phyloP scores from a whole-genome alignment of 1,284 basidiomycete species.

The Wallemia mellicola region DNA sequence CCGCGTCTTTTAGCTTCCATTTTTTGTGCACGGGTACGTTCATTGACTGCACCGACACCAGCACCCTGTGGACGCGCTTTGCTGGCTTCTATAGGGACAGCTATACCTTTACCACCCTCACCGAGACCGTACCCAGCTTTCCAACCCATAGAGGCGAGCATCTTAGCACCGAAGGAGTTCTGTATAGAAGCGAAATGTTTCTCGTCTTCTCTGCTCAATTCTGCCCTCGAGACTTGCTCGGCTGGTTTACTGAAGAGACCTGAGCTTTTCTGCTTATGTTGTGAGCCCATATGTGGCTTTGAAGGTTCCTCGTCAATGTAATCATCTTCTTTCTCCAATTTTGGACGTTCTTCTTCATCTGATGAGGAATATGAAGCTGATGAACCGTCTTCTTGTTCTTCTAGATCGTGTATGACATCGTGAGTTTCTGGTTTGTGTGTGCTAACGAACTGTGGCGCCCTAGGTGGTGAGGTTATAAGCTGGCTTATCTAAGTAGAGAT shows the following conservation, averaged over 20 bases:
- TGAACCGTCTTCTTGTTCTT: constrained; percentile 23
- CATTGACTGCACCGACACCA: constrained; percentile 61
- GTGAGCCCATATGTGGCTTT: constrained; percentile 20
- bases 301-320: constrained; percentile 18
- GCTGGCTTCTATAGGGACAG: constrained; percentile 46
- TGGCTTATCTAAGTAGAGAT: constrained; percentile 14
- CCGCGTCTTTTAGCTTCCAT: constrained; percentile 38
- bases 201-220: constrained; percentile 32
- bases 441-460: constrained; percentile 5
- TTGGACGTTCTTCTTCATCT: constrained; percentile 3
- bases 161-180: constrained; percentile 44
- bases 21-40: constrained; percentile 63
- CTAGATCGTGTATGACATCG: background rate
- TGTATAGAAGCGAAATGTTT: constrained; percentile 49
- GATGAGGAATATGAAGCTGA: constrained; percentile 3
- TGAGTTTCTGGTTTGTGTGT: constrained; percentile 21
- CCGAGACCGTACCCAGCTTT: constrained; percentile 53
- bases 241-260: constrained; percentile 15
- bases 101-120: constrained; percentile 44
- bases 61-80: constrained; percentile 45
- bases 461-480: too few relatives aligned
- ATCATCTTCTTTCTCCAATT: constrained; percentile 16
- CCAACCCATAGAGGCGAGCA: constrained; percentile 91
- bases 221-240: constrained; percentile 19
- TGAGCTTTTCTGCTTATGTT: constrained; percentile 18